Evolutionary conservation across 2,329 filamentous ascomycete species (phyloP), one percentile per base, ranked within the genome.

Genomic region (Colletotrichum horii): DNA sequence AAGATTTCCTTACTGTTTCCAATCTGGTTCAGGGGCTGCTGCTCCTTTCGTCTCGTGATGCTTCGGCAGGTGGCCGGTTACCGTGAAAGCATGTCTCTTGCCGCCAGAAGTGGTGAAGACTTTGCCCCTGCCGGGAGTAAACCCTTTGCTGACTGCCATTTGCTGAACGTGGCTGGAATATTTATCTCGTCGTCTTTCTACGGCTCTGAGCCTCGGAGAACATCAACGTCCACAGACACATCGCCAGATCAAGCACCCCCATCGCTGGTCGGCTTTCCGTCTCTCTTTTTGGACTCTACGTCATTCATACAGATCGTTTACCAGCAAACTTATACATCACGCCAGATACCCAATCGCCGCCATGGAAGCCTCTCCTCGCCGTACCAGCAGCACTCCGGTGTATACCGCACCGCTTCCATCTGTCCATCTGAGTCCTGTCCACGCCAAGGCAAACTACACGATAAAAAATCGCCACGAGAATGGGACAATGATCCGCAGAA

Each of bases 1-100:
- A 76, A 67, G 48, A 24, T 74, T 66, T 74, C 58, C 48, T 73
- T 76, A 32, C n/a, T 70, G 52, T 34, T 69, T 65, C n/a, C 14
- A 28, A 6, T 15, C 52, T n/a, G n/a, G 14, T 22, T 6, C 19
- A 1, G 48, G 58, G 8, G 48, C 67, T 71, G 38, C 56, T 36
- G 32, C n/a, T n/a, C 55, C 16, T n/a, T 36, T 5, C 38, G 38
- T 34, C 43, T 15, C 16, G 36, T 52, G 19, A 22, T 64, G 32
- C 11, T 24, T 64, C 7, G 24, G 34, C 26, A 30, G 19, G 6
- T 36, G 61, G 9, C 22, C 28, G 36, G 22, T 22, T 52, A n/a
- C 43, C 43, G n/a, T 52, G 43, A 12, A 52, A 52, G n/a, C 43
- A 52, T 22, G 43, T n/a, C 43, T 52, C 19, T 52, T 52, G 19